These are phyloP conservation scores for Thelonectria blattea DNA, from an alignment of 2,329 filamentous ascomycete species.

Conservation along the genomic window DNA sequence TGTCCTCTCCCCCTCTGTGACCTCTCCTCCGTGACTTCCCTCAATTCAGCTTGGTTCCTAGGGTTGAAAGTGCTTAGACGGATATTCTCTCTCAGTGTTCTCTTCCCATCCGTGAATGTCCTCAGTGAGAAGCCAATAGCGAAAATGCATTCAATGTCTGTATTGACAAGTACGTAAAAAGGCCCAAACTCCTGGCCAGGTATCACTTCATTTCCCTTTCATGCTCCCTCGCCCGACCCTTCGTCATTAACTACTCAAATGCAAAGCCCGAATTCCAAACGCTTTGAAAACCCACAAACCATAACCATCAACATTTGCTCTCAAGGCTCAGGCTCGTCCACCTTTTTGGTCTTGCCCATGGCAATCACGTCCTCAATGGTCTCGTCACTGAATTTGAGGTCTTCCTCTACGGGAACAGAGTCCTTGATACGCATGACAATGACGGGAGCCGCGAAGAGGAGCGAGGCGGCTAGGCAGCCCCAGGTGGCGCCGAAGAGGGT, in stretches of 20 bases:
- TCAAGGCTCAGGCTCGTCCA: constrained; percentile 25
- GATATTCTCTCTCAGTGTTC: no score
- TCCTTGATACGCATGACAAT: constrained; percentile 81
- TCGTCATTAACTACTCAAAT: constrained; percentile 6
- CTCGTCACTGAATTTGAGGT: constrained; percentile 86
- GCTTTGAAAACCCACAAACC: not conserved
- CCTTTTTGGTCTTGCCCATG: constrained; percentile 20
- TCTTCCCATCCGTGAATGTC: no score
- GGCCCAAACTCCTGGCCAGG: constrained; percentile 6
- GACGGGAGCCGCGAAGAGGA: constrained; percentile 78
- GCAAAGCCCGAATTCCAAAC: not conserved
- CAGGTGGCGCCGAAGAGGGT: constrained; percentile 73
- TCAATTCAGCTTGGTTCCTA: no score
- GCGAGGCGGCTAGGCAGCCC: constrained; percentile 73
- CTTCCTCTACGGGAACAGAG: constrained; percentile 75
- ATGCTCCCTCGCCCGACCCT: not conserved
- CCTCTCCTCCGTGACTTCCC: no score
- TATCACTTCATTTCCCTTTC: constrained; percentile 9
- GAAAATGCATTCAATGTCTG: constrained; percentile 5
- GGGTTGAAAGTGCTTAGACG: no score
- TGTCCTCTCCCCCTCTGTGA: not conserved
- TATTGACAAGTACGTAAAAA: not conserved
- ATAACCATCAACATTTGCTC: no score
- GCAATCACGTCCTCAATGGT: constrained; percentile 71
- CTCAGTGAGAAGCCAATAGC: not conserved